Evolutionary conservation across 1,139 yeast species (phyloP).

Genomic region (Kodamaea sp.): DNA sequence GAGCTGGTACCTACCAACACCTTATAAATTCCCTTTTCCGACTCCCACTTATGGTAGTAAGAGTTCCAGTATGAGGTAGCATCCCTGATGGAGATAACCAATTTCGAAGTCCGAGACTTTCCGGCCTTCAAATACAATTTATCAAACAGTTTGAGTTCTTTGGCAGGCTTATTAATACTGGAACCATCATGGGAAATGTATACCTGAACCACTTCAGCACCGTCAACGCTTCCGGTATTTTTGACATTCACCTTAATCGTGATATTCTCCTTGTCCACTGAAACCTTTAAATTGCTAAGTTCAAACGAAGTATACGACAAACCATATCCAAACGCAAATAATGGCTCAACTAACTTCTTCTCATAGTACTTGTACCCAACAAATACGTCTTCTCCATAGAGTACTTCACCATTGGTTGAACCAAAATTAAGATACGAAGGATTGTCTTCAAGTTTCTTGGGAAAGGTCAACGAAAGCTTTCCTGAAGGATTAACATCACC

Average conservation of each 20-base stretch:
- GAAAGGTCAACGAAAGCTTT: conserved; percentile 28
- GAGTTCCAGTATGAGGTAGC: conserved; percentile 59
- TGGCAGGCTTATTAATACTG: conserved; percentile 49
- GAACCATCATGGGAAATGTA: conserved; percentile 44
- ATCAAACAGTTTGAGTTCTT: conserved; percentile 58
- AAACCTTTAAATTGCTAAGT: conserved; percentile 15
- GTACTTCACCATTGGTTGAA: conserved; percentile 43
- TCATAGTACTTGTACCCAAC: conserved; percentile 65
- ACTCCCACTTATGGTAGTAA: conserved; percentile 49
- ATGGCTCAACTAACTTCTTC: conserved; percentile 43
- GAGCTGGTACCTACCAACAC: conserved; percentile 48
- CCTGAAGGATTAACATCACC: conserved; percentile 32
- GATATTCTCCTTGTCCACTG: conserved; percentile 12
- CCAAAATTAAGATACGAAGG: conserved; percentile 24
- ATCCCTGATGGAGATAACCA: conserved; percentile 45
- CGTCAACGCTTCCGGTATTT: conserved; percentile 44
- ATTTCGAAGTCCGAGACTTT: conserved; percentile 34
- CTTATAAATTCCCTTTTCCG: conserved; percentile 51
- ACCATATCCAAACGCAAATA: conserved; percentile 64
- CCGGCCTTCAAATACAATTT: conserved; percentile 49
- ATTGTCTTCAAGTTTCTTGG: conserved; percentile 22
- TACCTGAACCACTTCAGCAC: conserved; percentile 51
- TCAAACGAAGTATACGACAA: conserved; percentile 55
- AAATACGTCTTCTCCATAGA: conserved; percentile 58
- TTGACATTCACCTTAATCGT: conserved; percentile 36